phyloP scores from a whole-genome alignment of 2,329 filamentous ascomycete genomes.

The Dothiorella sarmentorum region DNA sequence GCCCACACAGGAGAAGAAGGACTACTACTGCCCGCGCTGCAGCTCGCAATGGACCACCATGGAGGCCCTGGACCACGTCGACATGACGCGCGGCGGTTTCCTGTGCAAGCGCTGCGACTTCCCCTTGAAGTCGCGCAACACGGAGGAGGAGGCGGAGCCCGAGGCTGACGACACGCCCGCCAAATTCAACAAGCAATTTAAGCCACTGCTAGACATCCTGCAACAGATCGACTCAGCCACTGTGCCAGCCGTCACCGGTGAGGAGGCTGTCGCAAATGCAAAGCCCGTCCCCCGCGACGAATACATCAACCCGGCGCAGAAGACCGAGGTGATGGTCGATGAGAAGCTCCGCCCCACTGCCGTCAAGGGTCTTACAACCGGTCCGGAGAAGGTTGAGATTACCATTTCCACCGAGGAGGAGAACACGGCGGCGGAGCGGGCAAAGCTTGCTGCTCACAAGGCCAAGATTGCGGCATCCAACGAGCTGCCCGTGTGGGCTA shows the following conservation, averaged over 20 bases:
- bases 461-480: constrained; percentile 66
- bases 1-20: constrained; percentile 78
- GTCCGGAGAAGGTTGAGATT: constrained; percentile 66
- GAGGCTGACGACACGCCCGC: constrained; percentile 56
- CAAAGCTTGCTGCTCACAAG: constrained; percentile 61
- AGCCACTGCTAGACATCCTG: constrained; percentile 72
- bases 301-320: constrained; percentile 60
- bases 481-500: constrained; percentile 68
- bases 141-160: constrained; percentile 38
- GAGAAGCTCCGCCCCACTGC: constrained; percentile 59
- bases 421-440: constrained; percentile 63
- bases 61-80: constrained; percentile 77
- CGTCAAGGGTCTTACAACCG: constrained; percentile 64
- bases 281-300: constrained; percentile 65
- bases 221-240: constrained; percentile 71
- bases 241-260: constrained; percentile 71
- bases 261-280: constrained; percentile 61
- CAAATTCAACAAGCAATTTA: constrained; percentile 70
- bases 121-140: constrained; percentile 48
- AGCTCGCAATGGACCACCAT: constrained; percentile 83
- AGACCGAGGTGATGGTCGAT: constrained; percentile 57
- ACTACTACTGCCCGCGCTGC: constrained; percentile 81
- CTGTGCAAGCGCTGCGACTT: constrained; percentile 74
- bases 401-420: constrained; percentile 65
- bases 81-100: constrained; percentile 63